Base-by-base conservation (phyloP, 2,329 filamentous ascomycete species). In the Bipolaris victoriae region DNA sequence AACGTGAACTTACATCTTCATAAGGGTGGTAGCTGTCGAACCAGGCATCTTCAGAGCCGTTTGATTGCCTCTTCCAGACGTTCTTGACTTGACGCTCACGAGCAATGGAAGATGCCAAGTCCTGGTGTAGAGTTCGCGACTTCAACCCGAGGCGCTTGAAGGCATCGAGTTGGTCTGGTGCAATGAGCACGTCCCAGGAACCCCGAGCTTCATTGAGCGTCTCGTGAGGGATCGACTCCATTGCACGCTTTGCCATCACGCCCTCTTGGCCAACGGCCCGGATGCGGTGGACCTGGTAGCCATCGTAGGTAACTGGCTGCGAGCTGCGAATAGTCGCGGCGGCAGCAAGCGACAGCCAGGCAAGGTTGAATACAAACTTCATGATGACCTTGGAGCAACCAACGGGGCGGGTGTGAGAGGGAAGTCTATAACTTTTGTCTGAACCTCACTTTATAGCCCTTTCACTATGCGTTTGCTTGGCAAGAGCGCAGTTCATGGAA, bases 31-130 rank as follows among this genome's bases (percentile, higher is more conserved):
- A 74, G 44, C 66, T 67, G 46, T 72, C 67, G 47, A 72, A 75
- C 70, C 71, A 75, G 1, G 62, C 55, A 31, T 62, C 63, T 9
- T 59, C 57, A 0, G 64, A 58, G 7, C 50, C 49, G 22, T 66
- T 61, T 7, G 58, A 46, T 33, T 72, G 61, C 22, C 70, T 63
- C 57, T 68, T 70, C 63, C 64, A 67, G 1, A 35, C 48, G 9
- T 7, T 84, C 83, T 68, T 88, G 5, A 63, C 55, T 18, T 64
- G 55, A n/a, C 64, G 66, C 53, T 82, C 80, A 35, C 68, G 71
- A 10, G 68, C 68, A 55, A 82, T 82, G 2, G 78, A 76, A n/a
- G 61, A 43, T 15, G 79, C 80, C 5, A 82, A 70, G 63, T 82
- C 71, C 31, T 76, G 73, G 55, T 82, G 78, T 70, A 82, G 75